Base-by-base conservation (phyloP, 495 filamentous ascomycete species). In the Sporormia fimetaria region DNA sequence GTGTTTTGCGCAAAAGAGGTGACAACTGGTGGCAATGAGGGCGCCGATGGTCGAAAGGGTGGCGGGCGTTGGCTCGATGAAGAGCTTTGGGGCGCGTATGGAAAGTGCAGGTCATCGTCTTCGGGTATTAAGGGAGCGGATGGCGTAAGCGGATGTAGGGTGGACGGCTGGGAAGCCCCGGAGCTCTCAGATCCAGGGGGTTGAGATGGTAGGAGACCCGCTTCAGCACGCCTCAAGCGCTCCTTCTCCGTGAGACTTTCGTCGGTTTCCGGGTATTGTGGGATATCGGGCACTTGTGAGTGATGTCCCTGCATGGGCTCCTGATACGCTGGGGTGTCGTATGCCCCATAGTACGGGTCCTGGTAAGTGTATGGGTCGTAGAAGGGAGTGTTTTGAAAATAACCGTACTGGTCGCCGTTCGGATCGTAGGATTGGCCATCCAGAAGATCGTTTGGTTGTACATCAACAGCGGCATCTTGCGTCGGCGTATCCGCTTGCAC, bases 201-300 rank as follows among this genome's bases (percentile, higher is more conserved):
- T 37, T 57, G 54, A 17, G 57, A 61, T 2, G 62, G 62, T 15
- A 64, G 31, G 2, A 65, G 44, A 5, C 59, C 52, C 9, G 48
- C 45, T 47, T 65, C 62, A 24, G 61, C 61, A 37, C 48, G 50
- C 16, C 53, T 53, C 20, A 64, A 23, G 14, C 52, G 61, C 29
- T 63, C 56, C 37, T 65, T 65, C 38, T 65, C 62, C 3, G 57
- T 50, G 22, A 65, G 40, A 3, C 47, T 30, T 40, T 38, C 33
- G 32, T 58, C 56, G 18, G 21, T 23, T 26, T 29, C 43, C n/a
- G 20, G 37, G 23, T 31, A 35, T 14, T 33, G 37, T 21, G 33
- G 6, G n/a, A 27, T 29, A 29, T 20, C 8, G 6, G 26, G 25
- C 4, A 20, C 37, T 12, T 26, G 1, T 7, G 27, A 34, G 26